Evolutionary conservation across 75 land plant genomes (phyloP).

Genomic region (Picea sitchensis): DNA sequence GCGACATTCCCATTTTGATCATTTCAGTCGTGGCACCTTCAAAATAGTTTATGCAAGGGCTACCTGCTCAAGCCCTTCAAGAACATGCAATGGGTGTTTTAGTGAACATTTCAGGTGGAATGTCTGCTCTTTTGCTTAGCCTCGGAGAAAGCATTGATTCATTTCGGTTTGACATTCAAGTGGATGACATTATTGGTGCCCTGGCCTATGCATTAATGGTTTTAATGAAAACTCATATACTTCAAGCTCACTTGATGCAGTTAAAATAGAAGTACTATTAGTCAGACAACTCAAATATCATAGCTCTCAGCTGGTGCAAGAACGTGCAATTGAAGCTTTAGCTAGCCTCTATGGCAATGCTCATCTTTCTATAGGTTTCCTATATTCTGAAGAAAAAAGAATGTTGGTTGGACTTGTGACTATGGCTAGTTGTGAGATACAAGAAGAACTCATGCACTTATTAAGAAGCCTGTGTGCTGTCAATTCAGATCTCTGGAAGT

Average conservation of each 20-base stretch:
- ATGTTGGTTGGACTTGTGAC: slow-evolving; percentile 82
- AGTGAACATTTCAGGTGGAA: slow-evolving; percentile 79
- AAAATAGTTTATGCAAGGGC: slow-evolving; percentile 84
- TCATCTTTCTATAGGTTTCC: slow-evolving; percentile 35
- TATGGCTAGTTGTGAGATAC: slow-evolving; percentile 68
- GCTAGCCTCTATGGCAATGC: slow-evolving; percentile 83
- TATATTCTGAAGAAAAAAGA: slow-evolving; percentile 75
- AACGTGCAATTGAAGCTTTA: slow-evolving; percentile 67
- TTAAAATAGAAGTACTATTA: slow-evolving; percentile 54
- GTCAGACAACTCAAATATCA: too few species aligned
- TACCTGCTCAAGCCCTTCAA: slow-evolving; percentile 13
- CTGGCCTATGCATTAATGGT: slow-evolving; percentile 84
- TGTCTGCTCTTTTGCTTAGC: slow-evolving; percentile 55
- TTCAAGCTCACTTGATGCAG: slow-evolving; percentile 39
- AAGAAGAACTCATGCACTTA: slow-evolving; percentile 63
- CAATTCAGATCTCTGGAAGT: slow-evolving; percentile 48
- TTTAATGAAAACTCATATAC: slow-evolving; percentile 32
- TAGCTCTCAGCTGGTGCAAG: too few species aligned
- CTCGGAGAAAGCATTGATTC: slow-evolving; percentile 63
- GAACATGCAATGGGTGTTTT: slow-evolving; percentile 62
- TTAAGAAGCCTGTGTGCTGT: slow-evolving; percentile 53
- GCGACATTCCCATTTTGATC: slow-evolving; percentile 59
- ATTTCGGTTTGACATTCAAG: slow-evolving; percentile 37
- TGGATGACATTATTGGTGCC: slow-evolving; percentile 83
- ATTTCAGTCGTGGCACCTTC: slow-evolving; percentile 82